Evolutionary conservation across 2,329 filamentous ascomycete genomes (phyloP).

Genomic region (Aspergillus neoniger): DNA sequence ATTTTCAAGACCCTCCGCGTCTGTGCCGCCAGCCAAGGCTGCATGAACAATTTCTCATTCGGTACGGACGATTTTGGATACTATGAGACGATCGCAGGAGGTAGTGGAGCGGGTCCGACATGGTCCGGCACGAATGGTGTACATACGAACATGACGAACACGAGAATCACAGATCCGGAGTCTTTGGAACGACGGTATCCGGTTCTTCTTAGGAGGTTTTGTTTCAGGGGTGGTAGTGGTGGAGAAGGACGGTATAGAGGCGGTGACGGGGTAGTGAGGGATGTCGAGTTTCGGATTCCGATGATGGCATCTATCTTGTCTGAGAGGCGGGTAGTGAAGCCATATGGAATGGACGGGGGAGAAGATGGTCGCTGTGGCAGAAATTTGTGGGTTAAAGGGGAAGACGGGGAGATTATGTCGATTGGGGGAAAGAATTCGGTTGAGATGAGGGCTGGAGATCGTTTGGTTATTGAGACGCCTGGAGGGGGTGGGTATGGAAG

Average conservation of each 20-base stretch:
- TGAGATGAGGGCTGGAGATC: conserved; percentile 32
- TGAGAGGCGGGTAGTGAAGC: neutral
- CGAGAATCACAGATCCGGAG: conserved; percentile 77
- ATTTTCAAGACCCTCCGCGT: conserved; percentile 75
- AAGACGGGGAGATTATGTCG: neutral
- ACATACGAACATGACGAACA: conserved; percentile 87
- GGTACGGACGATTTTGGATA: neutral
- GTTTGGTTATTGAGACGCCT: conserved; percentile 41
- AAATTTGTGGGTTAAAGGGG: conserved; percentile 1
- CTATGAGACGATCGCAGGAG: neutral
- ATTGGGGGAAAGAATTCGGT: conserved; percentile 66
- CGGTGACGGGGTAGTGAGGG: conserved; percentile 7
- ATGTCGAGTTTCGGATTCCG: conserved; percentile 7
- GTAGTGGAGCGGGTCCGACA: neutral
- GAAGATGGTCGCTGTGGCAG: neutral
- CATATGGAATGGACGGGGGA: conserved; percentile 2
- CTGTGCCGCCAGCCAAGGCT: conserved; percentile 69
- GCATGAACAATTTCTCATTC: neutral
- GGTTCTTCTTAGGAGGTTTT: conserved; percentile 70
- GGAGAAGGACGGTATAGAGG: neutral
- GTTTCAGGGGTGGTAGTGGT: neutral
- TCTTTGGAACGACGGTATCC: conserved; percentile 77
- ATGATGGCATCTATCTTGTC: conserved; percentile 1
- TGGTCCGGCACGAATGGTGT: neutral
- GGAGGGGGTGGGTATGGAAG: conserved; percentile 38